Base-by-base conservation (phyloP, 2,329 filamentous ascomycete genomes). In the Cercospora zeae-maydis region DNA sequence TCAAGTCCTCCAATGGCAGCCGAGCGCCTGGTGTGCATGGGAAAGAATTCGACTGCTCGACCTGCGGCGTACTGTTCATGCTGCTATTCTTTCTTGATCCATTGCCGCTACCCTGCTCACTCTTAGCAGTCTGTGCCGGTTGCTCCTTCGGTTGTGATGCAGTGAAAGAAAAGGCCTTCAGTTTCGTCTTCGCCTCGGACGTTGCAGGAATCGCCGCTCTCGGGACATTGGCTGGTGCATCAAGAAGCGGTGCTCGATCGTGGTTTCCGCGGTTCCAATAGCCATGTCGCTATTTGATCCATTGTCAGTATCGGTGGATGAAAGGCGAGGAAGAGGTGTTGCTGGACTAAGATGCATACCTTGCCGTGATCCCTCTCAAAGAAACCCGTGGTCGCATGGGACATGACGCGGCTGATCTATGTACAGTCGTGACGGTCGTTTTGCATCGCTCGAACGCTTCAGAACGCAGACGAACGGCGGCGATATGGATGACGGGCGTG, bases 11-110 rank as follows among this genome's bases (percentile, higher is more conserved):
- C 11, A 88, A 75, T 24, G 85, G 83, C 39, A 87, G 79, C 60
- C 84, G 78, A 47, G 84, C 82, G 24, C 81, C 82, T 1, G 86
- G 85, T 13, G 85, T 88, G 42, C 84, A 84, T 2, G 85, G 85
- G 14, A 78, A 78, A 30, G 77, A 73, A 24, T 75, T 71, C 30
- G 69, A 67, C 58, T 75, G 72, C 3, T 65, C 66, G 9, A 72
- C 58, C 36, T 66, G 66, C 11, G 70, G 68, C 10, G 69, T 69
- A n/a, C 66, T 66, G 30, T 27, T 58, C 31, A 45, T 54, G 52
- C 30, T 64, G 47, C 53, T 61, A 36, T 47, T 58, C 27, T 45
- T 42, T 42, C 21, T 42, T 36, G 34, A 30, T 16, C 14, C 14
- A 14, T 31, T 21, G 30, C 39, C 27, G 39, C 55, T 33, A 33